Base-by-base conservation (phyloP, 2,329 filamentous ascomycete genomes). In the Neonectria magnoliae region DNA sequence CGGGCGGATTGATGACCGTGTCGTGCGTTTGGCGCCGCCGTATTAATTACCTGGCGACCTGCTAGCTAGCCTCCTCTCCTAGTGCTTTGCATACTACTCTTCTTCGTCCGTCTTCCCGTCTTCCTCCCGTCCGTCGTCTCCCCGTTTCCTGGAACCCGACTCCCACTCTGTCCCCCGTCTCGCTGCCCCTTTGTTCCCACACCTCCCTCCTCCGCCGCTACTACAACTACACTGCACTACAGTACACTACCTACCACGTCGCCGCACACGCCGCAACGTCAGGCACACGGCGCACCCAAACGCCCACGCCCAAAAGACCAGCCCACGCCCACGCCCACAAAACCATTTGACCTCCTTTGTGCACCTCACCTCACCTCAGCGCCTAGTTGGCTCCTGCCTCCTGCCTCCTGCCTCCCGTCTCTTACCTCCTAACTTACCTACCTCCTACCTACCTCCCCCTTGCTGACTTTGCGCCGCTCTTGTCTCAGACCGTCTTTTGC, bases 131-230 rank as follows among this genome's bases (percentile, higher is more conserved):
- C 70, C 62, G 60, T 68, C 53, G 57, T 68, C 68, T 69, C 68
- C 66, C 66, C 69, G 70, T 48, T 45, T 52, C 70, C 69, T 72
- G 68, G 63, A 67, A 47, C 54, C 66, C 65, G 36, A 38, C 55
- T 62, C 69, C 55, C 29, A 9, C 29, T 29, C 29, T 29, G 8
- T 29, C 29, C 29, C 29, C 9, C 9, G 8, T 67, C 65, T 66
- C 70, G 45, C 53, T 66, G 60, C 65, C 68, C 68, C 54, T 72
- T 72, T 73, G 65, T 71, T 72, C 67, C 71, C 68, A 65, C 68
- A 59, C 71, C 66, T 68, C 47, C 62, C 68, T 25, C 25, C 25
- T 25, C 25, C 25, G 25, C 25, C 25, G 25, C 25, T 25, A 25
- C 25, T 25, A 25, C 22, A 3, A 25, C 22, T 25, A 25, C 22